phyloP scores from a whole-genome alignment of 129 eudicot species.

The Artemisia argyi region DNA sequence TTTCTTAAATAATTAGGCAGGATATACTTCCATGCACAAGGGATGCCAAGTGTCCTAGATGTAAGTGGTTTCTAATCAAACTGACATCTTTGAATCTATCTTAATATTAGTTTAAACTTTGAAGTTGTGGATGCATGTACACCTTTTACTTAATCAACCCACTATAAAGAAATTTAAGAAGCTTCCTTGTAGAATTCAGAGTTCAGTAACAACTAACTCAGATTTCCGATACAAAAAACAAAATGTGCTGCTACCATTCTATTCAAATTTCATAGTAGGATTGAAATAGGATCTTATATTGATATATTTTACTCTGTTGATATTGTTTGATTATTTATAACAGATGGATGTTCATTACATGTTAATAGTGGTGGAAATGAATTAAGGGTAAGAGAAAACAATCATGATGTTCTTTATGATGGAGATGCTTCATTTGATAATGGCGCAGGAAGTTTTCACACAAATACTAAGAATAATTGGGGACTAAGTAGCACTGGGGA shows the following conservation, averaged over 20 bases:
- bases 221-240: not conserved
- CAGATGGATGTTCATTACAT: slow-evolving; percentile 71
- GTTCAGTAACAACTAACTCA: not conserved
- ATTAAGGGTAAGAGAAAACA: slow-evolving; percentile 41
- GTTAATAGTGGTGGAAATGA: slow-evolving; percentile 85
- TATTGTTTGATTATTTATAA: slow-evolving; percentile 5
- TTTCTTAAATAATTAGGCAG: slow-evolving; percentile 31
- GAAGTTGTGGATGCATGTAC: not conserved
- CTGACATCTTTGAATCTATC: slow-evolving; percentile 1
- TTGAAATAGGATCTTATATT: not conserved
- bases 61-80: slow-evolving; percentile 45
- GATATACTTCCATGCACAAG: slow-evolving; percentile 59
- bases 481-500: slow-evolving; percentile 90
- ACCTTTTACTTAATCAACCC: not conserved
- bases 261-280: not conserved
- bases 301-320: not conserved
- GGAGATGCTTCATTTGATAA: slow-evolving; percentile 67
- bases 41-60: slow-evolving; percentile 60
- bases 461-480: slow-evolving; percentile 42
- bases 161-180: not conserved
- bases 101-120: not conserved
- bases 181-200: not conserved
- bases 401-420: slow-evolving; percentile 49
- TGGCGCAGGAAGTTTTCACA: slow-evolving; percentile 53
- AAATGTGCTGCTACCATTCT: not conserved